These are phyloP conservation scores for Rhipidocladum racemiflorum DNA, from an alignment of 176 grass and related monocot species.

Conservation along the genomic window DNA sequence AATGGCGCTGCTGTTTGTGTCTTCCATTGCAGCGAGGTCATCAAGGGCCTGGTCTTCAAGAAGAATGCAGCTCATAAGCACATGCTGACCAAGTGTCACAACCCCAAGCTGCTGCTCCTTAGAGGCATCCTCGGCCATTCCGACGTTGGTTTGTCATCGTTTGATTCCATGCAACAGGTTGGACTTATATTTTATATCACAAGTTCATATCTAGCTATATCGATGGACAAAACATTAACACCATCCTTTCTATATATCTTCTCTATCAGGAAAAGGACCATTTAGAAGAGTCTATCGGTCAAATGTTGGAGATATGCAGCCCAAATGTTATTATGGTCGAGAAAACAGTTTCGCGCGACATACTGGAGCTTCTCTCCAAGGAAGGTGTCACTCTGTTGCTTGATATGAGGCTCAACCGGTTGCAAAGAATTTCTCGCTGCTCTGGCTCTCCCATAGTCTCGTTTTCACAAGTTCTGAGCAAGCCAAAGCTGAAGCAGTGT, in stretches of 20 bases:
- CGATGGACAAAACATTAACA: background rate
- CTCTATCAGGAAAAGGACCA: conserved; percentile 65
- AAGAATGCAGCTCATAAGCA: conserved; percentile 87
- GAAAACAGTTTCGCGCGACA: conserved; percentile 78
- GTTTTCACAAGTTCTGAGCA: conserved; percentile 44
- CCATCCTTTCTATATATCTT: conserved; percentile 4
- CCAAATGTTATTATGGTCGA: conserved; percentile 88
- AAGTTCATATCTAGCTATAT: background rate
- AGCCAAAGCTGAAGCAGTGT: conserved; percentile 56
- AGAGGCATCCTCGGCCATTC: conserved; percentile 63
- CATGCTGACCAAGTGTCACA: conserved; percentile 70
- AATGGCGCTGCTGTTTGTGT: no score
- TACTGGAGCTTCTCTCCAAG: conserved; percentile 67
- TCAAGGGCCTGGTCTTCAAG: conserved; percentile 64
- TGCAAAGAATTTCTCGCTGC: conserved; percentile 66
- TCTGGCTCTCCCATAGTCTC: conserved; percentile 60
- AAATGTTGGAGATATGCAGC: conserved; percentile 52
- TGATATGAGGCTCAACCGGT: conserved; percentile 76
- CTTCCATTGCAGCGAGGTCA: conserved; percentile 51
- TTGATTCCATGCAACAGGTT: conserved; percentile 71
- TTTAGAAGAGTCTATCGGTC: conserved; percentile 42
- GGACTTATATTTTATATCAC: background rate
- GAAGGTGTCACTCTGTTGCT: conserved; percentile 63
- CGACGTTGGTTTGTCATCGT: conserved; percentile 62
- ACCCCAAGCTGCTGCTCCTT: conserved; percentile 73